Conservation (phyloP, 306 rosid species). For the Ammopiptanthus mongolicus region DNA sequence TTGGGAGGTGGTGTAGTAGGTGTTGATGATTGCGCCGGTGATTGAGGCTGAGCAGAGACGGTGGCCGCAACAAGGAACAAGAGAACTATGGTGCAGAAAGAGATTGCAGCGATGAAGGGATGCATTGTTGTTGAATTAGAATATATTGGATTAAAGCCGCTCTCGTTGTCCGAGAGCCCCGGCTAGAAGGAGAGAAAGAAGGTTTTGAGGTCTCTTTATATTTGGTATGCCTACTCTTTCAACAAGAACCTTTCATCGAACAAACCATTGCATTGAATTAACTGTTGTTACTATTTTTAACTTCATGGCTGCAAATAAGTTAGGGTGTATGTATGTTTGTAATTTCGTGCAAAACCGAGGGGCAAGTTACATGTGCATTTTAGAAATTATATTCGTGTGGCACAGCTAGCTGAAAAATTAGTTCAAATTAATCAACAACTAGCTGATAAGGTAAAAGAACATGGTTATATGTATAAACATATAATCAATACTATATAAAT, state of each 20-base stretch:
- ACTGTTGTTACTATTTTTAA: not conserved
- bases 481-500: no score
- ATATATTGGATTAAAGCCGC: not conserved
- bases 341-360: not conserved
- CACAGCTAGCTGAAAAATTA: no score
- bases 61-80: not conserved
- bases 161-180: constrained; percentile 26
- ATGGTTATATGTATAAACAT: no score
- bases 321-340: not conserved
- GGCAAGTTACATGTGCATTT: not conserved
- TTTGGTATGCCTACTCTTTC: not conserved
- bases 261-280: not conserved
- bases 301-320: not conserved
- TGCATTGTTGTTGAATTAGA: not conserved
- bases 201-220: not conserved
- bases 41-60: not conserved
- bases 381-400: not conserved
- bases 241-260: not conserved
- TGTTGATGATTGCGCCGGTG: not conserved
- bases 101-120: not conserved
- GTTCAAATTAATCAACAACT: no score
- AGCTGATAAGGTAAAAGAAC: no score
- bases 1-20: not conserved
- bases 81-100: not conserved
- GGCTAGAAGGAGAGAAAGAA: not conserved